phyloP scores from a whole-genome alignment of 192 early-diverging fungal genomes.

The Entomortierella beljakovae region DNA sequence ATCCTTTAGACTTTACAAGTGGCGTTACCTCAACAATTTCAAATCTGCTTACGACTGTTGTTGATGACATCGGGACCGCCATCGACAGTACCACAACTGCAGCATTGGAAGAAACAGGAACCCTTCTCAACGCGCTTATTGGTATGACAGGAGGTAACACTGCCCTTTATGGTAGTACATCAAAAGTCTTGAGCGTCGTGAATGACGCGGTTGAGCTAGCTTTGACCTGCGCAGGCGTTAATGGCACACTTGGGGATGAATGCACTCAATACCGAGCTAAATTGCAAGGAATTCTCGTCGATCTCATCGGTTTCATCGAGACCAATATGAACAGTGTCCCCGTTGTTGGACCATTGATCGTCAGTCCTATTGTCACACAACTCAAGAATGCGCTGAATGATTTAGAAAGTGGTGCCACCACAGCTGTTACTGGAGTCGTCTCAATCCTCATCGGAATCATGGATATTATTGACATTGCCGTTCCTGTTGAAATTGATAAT shows the following conservation, averaged over 20 bases:
- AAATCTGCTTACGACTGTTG: neutral
- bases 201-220: neutral
- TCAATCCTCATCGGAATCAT: neutral
- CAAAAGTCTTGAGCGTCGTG: neutral
- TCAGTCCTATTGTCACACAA: neutral
- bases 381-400: neutral
- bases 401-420: neutral
- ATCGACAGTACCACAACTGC: neutral
- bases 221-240: conserved; percentile 9
- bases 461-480: neutral
- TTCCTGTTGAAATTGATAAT: neutral
- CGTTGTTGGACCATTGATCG: conserved; percentile 5
- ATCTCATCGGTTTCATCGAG: conserved; percentile 10
- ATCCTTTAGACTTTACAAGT: neutral
- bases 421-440: neutral
- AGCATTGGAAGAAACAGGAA: neutral
- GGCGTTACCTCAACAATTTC: neutral
- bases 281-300: neutral
- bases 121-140: conserved; percentile 6
- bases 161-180: neutral
- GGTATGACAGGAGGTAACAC: neutral
- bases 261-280: neutral
- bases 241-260: neutral
- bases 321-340: neutral
- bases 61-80: neutral